Evolutionary conservation across 1,284 basidiomycete species (phyloP).

Genomic region (Rhodotorula glutinis): DNA sequence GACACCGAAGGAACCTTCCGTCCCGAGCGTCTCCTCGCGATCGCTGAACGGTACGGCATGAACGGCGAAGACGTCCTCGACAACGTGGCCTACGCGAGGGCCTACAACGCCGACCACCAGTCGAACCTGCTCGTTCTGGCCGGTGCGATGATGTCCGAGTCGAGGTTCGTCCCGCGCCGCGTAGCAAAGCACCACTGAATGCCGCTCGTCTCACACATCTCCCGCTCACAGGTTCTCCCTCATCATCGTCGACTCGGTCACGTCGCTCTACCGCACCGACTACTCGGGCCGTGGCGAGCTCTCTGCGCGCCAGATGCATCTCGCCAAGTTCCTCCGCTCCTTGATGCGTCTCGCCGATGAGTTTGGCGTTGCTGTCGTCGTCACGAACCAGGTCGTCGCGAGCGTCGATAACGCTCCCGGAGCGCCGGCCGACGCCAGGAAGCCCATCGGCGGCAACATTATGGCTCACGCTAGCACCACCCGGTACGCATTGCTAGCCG

Average conservation of each 20-base stretch:
- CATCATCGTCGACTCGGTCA: slow-evolving; percentile 94
- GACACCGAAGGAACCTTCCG: slow-evolving; percentile 99
- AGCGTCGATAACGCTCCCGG: slow-evolving; percentile 83
- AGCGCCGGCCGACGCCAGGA: slow-evolving; percentile 77
- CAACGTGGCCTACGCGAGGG: slow-evolving; percentile 96
- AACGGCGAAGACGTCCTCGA: slow-evolving; percentile 97
- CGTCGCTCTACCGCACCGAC: slow-evolving; percentile 92
- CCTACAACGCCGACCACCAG: slow-evolving; percentile 99
- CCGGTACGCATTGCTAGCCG: slow-evolving; percentile 38
- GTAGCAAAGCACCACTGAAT: too few species aligned
- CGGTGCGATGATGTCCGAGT: slow-evolving; percentile 95
- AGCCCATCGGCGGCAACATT: slow-evolving; percentile 95
- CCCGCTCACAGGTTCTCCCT: slow-evolving; percentile 96
- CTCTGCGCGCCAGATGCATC: slow-evolving; percentile 88
- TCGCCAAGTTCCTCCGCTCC: slow-evolving; percentile 94
- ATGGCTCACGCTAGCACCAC: slow-evolving; percentile 95
- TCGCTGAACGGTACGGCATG: slow-evolving; percentile 91
- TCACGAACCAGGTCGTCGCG: slow-evolving; percentile 98
- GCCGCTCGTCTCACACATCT: too few species aligned
- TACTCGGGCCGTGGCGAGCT: slow-evolving; percentile 94
- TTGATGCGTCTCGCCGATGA: slow-evolving; percentile 93
- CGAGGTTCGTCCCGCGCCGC: slow-evolving; percentile 68
- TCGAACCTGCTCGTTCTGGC: slow-evolving; percentile 84
- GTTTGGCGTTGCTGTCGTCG: slow-evolving; percentile 96
- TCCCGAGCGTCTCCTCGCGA: slow-evolving; percentile 87